Evolutionary conservation across 371 early-diverging fungal species (phyloP).

Genomic region (Parasitella parasitica): DNA sequence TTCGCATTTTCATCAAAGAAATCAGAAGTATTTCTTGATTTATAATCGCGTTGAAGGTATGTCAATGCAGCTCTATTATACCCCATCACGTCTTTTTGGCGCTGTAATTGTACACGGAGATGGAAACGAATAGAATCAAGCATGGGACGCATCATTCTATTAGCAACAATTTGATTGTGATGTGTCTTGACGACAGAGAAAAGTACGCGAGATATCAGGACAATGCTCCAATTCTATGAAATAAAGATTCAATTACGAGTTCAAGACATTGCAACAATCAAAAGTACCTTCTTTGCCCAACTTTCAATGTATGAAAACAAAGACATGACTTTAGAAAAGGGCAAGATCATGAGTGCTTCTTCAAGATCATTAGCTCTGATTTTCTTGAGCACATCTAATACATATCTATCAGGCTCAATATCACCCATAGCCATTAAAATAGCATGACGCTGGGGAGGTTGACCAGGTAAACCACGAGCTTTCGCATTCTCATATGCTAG

Average conservation of each 20-base stretch:
- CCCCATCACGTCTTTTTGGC: conserved; percentile 76
- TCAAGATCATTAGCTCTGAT: conserved; percentile 85
- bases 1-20: conserved; percentile 65
- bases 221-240: conserved; percentile 72
- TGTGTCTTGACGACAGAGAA: conserved; percentile 80
- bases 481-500: conserved; percentile 63
- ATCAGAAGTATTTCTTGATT: conserved; percentile 68
- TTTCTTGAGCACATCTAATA: conserved; percentile 72
- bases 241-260: not conserved
- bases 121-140: conserved; percentile 73
- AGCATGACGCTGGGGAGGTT: conserved; percentile 66
- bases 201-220: conserved; percentile 77
- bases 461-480: conserved; percentile 47
- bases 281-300: conserved; percentile 77
- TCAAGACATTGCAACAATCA: not conserved
- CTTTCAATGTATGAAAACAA: conserved; percentile 73
- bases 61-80: conserved; percentile 76
- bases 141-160: conserved; percentile 72
- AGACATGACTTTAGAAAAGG: conserved; percentile 75
- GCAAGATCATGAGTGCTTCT: conserved; percentile 84
- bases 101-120: conserved; percentile 61
- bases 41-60: conserved; percentile 71
- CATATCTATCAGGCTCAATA: conserved; percentile 76
- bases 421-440: conserved; percentile 73
- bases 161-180: conserved; percentile 81